phyloP scores from a whole-genome alignment of 805 yeast species.

The Saccharomyces cerevisiae region DNA sequence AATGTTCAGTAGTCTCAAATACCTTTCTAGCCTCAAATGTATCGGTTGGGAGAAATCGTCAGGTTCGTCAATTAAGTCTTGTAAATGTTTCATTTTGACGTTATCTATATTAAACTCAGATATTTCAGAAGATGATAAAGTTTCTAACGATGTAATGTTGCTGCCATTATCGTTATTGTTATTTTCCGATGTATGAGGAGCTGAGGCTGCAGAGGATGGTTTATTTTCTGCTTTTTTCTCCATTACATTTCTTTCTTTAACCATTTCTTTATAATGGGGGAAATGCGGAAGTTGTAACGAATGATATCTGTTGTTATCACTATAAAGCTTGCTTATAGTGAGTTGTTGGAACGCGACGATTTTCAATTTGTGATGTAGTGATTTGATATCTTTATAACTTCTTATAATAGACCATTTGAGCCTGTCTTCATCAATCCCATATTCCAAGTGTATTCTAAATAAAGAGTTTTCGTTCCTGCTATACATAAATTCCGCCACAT shows the following conservation, averaged over 20 bases:
- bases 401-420: conserved; percentile 74
- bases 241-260: not conserved
- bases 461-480: conserved; percentile 2
- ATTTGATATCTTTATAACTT: conserved; percentile 62
- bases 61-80: conserved; percentile 22
- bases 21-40: conserved; percentile 45
- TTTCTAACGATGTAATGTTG: not conserved
- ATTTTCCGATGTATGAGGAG: not conserved
- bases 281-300: conserved; percentile 25
- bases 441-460: conserved; percentile 70
- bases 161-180: not conserved
- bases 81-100: conserved; percentile 24
- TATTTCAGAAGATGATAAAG: not conserved
- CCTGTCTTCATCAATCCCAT: conserved; percentile 76
- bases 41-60: conserved; percentile 24
- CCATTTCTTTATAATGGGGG: conserved; percentile 11
- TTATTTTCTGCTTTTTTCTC: not conserved
- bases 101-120: conserved; percentile 11
- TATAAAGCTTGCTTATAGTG: conserved; percentile 23
- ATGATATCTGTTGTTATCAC: conserved; percentile 20
- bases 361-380: conserved; percentile 61
- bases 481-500: not conserved
- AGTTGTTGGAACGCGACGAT: conserved; percentile 41
- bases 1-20: conserved; percentile 53
- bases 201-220: not conserved